These are phyloP conservation scores for Arthroderma uncinatum DNA, from an alignment of 2,329 filamentous ascomycete species.

Conservation along the genomic window DNA sequence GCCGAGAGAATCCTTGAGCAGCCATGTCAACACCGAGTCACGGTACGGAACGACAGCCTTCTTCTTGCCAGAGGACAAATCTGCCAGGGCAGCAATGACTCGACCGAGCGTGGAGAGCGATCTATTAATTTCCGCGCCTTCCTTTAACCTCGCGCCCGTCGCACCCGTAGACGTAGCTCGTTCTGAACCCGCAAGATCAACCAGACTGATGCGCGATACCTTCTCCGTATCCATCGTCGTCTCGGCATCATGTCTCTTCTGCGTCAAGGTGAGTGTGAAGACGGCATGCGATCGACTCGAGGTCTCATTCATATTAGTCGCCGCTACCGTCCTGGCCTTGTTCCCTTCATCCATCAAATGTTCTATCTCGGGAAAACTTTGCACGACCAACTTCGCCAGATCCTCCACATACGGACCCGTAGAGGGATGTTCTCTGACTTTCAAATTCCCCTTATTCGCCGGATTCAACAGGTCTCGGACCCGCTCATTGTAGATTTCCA, in stretches of 20 bases:
- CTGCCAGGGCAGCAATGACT: constrained; percentile 91
- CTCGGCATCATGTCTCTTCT: constrained; percentile 81
- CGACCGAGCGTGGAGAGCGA: constrained; percentile 91
- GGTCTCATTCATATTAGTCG: constrained; percentile 99
- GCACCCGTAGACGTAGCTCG: constrained; percentile 94
- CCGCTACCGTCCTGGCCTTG: constrained; percentile 93
- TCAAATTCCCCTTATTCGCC: constrained; percentile 87
- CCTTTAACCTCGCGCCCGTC: constrained; percentile 86
- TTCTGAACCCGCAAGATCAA: constrained; percentile 95
- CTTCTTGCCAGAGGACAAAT: constrained; percentile 73
- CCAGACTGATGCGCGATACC: constrained; percentile 93
- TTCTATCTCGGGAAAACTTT: constrained; percentile 90
- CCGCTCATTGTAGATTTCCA: constrained; percentile 98
- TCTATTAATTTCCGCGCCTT: constrained; percentile 96
- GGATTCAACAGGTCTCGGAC: constrained; percentile 93
- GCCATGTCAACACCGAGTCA: constrained; percentile 92
- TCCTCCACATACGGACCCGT: constrained; percentile 98
- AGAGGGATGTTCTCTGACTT: constrained; percentile 93
- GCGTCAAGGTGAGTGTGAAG: constrained; percentile 89
- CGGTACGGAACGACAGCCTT: constrained; percentile 84
- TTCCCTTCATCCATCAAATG: constrained; percentile 98
- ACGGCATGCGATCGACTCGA: constrained; percentile 97
- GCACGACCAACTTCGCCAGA: constrained; percentile 85
- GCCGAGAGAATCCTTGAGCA: constrained; percentile 90
- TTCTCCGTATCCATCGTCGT: constrained; percentile 97